phyloP scores from a whole-genome alignment of 202 grass and related monocot genomes.

The Dendrocalamus latiflorus region DNA sequence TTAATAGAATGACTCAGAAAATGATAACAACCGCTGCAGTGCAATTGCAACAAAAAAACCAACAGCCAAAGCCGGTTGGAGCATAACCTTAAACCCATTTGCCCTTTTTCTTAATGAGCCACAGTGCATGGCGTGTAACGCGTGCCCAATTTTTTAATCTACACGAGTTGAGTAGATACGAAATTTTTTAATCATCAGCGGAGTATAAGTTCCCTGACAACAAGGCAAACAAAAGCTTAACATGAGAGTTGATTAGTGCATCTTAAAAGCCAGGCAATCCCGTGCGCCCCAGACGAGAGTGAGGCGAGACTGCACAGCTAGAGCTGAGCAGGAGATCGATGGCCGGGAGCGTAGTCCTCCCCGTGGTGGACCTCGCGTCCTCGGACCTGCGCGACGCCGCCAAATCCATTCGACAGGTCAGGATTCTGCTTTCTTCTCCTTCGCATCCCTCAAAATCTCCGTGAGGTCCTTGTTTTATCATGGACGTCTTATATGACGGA shows the following conservation, averaged over 20 bases:
- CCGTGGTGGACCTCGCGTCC: constrained; percentile 53
- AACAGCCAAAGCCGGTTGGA: too few species aligned
- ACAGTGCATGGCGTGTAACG: not conserved
- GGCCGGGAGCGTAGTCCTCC: constrained; percentile 19
- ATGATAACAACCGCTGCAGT: too few species aligned
- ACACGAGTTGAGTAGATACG: not conserved
- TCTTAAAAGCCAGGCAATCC: not conserved
- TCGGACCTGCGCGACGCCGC: constrained; percentile 33
- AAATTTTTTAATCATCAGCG: not conserved
- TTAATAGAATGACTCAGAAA: too few species aligned
- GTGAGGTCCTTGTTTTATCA: not conserved
- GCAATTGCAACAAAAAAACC: too few species aligned
- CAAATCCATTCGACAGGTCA: constrained; percentile 42
- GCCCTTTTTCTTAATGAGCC: not conserved
- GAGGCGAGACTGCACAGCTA: not conserved
- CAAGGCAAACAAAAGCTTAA: too few species aligned
- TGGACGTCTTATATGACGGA: too few species aligned
- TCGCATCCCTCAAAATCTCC: too few species aligned
- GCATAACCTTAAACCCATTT: too few species aligned
- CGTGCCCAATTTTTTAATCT: not conserved
- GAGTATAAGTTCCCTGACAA: not conserved
- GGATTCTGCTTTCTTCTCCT: not conserved
- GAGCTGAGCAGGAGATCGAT: not conserved
- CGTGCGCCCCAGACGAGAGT: too few species aligned
- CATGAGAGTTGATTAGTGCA: too few species aligned